Evolutionary conservation across 2,329 filamentous ascomycete genomes (phyloP).

Genomic region (Fusarium domesticum): DNA sequence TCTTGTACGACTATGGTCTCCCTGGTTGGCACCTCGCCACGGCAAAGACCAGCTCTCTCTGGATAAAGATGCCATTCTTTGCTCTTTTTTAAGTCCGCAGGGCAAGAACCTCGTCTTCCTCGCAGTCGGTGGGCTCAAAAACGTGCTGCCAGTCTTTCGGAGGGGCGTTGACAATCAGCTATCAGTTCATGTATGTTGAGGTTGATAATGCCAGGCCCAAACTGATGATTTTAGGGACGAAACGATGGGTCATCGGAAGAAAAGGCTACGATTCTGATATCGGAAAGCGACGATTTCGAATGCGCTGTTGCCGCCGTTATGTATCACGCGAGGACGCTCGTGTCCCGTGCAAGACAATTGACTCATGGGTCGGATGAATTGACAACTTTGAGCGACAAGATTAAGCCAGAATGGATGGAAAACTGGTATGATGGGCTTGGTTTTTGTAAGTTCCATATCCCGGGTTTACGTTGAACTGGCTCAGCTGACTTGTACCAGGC

Average conservation of each 20-base stretch:
- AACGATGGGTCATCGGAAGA: constrained; percentile 64
- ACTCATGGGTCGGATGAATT: constrained; percentile 46
- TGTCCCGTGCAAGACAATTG: constrained; percentile 39
- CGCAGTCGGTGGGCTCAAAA: constrained; percentile 69
- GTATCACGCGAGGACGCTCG: constrained; percentile 73
- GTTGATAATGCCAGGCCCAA: not conserved
- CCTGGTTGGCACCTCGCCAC: constrained; percentile 88
- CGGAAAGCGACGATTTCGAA: constrained; percentile 71
- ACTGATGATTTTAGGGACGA: constrained; percentile 43
- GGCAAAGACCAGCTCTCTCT: constrained; percentile 64
- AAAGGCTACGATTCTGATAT: constrained; percentile 62
- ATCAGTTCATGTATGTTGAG: constrained; percentile 57
- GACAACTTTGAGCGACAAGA: constrained; percentile 43
- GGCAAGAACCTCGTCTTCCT: constrained; percentile 76
- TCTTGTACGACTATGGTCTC: constrained; percentile 72
- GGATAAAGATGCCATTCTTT: constrained; percentile 74
- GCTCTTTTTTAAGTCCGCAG: constrained; percentile 69
- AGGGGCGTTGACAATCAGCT: constrained; percentile 65
- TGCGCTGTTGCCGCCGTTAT: constrained; percentile 75
- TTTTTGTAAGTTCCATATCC: constrained; percentile 63
- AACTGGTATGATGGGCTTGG: constrained; percentile 91
- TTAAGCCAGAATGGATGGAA: constrained; percentile 68
- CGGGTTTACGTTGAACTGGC: not conserved
- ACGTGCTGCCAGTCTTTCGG: constrained; percentile 68
- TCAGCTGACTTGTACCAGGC: constrained; percentile 40